These are phyloP conservation scores for Alternaria gansuensis DNA, from an alignment of 2,329 filamentous ascomycete genomes.

Conservation along the genomic window DNA sequence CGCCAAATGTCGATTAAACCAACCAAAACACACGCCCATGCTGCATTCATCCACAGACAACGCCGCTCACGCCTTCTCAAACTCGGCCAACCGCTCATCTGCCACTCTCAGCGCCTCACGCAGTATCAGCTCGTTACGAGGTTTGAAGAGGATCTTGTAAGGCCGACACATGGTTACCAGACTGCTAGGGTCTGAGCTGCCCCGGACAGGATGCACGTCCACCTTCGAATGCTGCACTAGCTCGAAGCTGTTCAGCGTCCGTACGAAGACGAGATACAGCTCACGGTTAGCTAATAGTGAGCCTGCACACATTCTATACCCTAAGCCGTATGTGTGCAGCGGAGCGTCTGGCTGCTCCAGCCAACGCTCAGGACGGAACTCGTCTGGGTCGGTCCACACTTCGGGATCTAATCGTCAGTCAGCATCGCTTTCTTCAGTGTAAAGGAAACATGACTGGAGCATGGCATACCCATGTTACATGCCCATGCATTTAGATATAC, in stretches of 20 bases:
- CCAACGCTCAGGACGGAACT: constrained; percentile 70
- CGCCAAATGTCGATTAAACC: not conserved
- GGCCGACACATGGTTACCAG: constrained; percentile 68
- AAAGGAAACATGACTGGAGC: constrained; percentile 6
- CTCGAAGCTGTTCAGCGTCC: constrained; percentile 68
- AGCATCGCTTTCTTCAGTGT: constrained; percentile 1
- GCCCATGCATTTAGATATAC: constrained; percentile 74
- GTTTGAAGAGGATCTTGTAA: constrained; percentile 68
- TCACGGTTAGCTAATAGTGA: constrained; percentile 70
- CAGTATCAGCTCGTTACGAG: constrained; percentile 60
- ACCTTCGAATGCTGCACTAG: constrained; percentile 64
- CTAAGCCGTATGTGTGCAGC: constrained; percentile 71
- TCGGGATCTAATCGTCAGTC: constrained; percentile 55
- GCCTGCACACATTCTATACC: constrained; percentile 74
- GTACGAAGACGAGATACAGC: constrained; percentile 70
- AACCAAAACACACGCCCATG: not conserved
- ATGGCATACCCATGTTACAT: constrained; percentile 71
- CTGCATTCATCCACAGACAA: not conserved
- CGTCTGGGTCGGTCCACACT: constrained; percentile 67
- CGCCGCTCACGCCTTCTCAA: constrained; percentile 18
- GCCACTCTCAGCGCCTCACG: constrained; percentile 53
- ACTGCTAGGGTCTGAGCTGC: constrained; percentile 69
- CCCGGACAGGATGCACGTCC: constrained; percentile 67
- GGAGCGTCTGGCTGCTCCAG: constrained; percentile 70
- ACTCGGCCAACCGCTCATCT: constrained; percentile 37